A percentile compares a stretch with the other conserved stretches of the same genome.
Conservation (phyloP, 2,329 filamentous ascomycete genomes). For the Colletotrichum sp. region DNA sequence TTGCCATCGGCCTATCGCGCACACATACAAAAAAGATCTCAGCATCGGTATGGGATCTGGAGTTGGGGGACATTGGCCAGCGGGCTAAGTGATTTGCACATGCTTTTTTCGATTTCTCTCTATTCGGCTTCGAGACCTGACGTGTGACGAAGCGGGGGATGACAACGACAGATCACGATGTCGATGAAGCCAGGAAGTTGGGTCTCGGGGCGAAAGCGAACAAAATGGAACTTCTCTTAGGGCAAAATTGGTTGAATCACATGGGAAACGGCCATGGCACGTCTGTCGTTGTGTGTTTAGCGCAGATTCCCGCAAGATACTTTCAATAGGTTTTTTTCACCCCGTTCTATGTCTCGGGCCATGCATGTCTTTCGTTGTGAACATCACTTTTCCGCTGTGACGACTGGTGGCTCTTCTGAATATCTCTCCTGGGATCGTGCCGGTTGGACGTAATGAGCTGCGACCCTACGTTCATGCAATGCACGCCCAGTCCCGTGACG, state of each 20-base stretch:
- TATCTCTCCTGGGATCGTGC: not conserved
- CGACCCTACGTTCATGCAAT: not conserved
- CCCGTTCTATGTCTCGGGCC: not conserved
- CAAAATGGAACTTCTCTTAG: constrained; percentile 4
- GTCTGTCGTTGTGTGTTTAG: constrained; percentile 5
- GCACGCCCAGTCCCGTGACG: not conserved
- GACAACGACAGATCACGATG: constrained; percentile 10
- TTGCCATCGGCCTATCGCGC: constrained; percentile 9
- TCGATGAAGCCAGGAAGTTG: not conserved
- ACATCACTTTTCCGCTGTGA: not conserved
- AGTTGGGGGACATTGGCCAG: constrained; percentile 22
- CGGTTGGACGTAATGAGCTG: not conserved
- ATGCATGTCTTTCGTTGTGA: not conserved
- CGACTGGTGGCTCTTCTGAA: not conserved
- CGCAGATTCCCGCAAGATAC: constrained; percentile 14
- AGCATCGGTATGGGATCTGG: constrained; percentile 14
- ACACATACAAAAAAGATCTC: constrained; percentile 15
- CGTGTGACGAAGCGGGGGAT: not conserved
- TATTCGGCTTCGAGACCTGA: not conserved
- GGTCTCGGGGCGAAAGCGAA: not conserved
- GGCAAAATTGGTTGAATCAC: constrained; percentile 16
- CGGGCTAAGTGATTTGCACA: constrained; percentile 21
- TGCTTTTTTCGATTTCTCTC: constrained; percentile 6
- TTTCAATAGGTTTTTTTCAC: constrained; percentile 16
- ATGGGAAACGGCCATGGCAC: constrained; percentile 14